Conservation (phyloP, 345 rosid species). For the Salix viminalis region DNA sequence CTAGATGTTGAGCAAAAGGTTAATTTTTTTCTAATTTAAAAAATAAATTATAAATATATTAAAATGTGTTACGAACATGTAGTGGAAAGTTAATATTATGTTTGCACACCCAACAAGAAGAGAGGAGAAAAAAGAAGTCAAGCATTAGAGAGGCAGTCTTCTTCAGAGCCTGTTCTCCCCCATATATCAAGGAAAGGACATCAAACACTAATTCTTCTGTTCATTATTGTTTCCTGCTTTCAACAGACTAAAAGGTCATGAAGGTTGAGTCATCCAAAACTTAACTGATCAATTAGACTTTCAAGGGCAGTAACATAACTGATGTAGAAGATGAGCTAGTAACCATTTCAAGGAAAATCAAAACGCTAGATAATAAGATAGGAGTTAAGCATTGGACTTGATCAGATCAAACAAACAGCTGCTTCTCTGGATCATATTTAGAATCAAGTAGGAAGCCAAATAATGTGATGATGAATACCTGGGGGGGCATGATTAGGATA, state of each 20-base stretch:
- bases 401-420: background rate
- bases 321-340: background rate
- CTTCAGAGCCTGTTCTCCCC: too few species aligned
- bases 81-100: too few species aligned
- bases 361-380: background rate
- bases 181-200: too few species aligned
- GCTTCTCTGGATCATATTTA: background rate
- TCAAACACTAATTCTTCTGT: background rate
- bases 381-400: background rate
- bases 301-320: background rate
- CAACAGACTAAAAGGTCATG: background rate
- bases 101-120: too few species aligned
- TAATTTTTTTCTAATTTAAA: too few species aligned
- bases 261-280: too few species aligned
- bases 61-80: too few species aligned
- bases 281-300: background rate
- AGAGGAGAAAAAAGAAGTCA: too few species aligned
- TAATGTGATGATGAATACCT: conserved; percentile 25
- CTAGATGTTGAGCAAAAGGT: too few species aligned
- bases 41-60: too few species aligned
- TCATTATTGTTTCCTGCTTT: background rate
- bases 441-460: background rate
- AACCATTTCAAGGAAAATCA: background rate
- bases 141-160: too few species aligned
- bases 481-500: conserved; percentile 16